Conservation (phyloP, 441 rosid species). For the Capsella rubella region DNA sequence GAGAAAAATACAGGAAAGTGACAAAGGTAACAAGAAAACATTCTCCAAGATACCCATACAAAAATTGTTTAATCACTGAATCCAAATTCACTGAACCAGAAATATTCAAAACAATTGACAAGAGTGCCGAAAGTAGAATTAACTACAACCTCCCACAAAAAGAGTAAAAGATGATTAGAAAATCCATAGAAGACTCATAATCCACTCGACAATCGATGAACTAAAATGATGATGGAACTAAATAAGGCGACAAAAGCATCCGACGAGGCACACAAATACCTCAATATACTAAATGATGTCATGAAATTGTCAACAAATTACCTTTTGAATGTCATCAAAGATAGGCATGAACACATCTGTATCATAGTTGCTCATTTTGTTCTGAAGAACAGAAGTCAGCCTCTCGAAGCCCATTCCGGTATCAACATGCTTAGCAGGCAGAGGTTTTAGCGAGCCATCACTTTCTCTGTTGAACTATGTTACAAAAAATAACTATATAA, state of each 20-base stretch:
- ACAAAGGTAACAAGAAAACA: conserved; percentile 1
- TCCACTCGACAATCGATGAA: conserved; percentile 15
- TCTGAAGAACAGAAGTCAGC: conserved; percentile 87
- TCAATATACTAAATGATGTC: conserved; percentile 12
- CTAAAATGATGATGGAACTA: neutral
- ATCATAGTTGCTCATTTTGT: conserved; percentile 99
- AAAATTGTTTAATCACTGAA: conserved; percentile 9
- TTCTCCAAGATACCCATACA: conserved; percentile 11
- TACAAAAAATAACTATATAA: neutral
- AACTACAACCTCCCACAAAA: conserved; percentile 2
- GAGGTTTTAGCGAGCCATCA: conserved; percentile 82
- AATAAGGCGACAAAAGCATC: conserved; percentile 10
- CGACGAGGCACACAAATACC: conserved; percentile 14
- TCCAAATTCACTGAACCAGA: conserved; percentile 13
- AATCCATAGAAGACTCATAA: conserved; percentile 19
- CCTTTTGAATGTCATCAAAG: conserved; percentile 91
- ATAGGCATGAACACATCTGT: conserved; percentile 96
- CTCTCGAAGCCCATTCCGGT: conserved; percentile 99
- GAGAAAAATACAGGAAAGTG: conserved; percentile 14
- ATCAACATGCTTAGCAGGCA: conserved; percentile 98
- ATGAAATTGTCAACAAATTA: conserved; percentile 37
- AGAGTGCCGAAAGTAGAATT: neutral
- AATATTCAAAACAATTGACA: neutral
- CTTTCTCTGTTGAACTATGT: conserved; percentile 89
- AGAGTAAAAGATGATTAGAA: conserved; percentile 1